phyloP scores from a whole-genome alignment of 805 yeast genomes.

The Yarrowia sp. region DNA sequence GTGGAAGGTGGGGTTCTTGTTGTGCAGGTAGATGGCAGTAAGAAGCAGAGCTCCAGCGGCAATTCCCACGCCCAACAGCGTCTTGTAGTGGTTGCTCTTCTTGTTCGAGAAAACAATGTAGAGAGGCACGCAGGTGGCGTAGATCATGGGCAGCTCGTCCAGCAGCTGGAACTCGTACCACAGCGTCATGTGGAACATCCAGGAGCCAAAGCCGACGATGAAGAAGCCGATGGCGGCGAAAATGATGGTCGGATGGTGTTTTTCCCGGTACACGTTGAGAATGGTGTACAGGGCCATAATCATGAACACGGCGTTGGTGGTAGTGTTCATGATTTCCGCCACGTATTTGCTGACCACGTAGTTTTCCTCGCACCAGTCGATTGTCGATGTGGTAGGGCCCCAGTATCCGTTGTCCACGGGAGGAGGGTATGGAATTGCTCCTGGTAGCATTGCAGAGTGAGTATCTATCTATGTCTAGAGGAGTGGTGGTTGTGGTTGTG shows the following conservation, averaged over 20 bases:
- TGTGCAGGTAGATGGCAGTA: conserved; percentile 68
- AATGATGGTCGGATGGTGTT: conserved; percentile 66
- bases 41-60: conserved; percentile 54
- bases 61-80: conserved; percentile 48
- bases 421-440: conserved; percentile 12
- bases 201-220: conserved; percentile 87
- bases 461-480: background rate
- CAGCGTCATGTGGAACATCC: conserved; percentile 96
- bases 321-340: conserved; percentile 86
- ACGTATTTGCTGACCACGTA: conserved; percentile 80
- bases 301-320: conserved; percentile 63
- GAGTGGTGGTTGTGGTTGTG: too few relatives aligned
- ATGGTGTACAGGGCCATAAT: conserved; percentile 62
- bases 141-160: conserved; percentile 97
- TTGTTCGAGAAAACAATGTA: conserved; percentile 75
- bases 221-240: conserved; percentile 75
- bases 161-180: conserved; percentile 82
- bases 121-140: conserved; percentile 93
- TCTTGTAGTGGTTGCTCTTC: conserved; percentile 40
- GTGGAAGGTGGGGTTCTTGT: conserved; percentile 81
- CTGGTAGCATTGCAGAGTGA: background rate
- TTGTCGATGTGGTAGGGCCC: conserved; percentile 65
- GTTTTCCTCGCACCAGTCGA: conserved; percentile 98
- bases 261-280: conserved; percentile 54
- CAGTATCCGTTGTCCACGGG: conserved; percentile 18